A percentile compares a stretch with the other conserved stretches of the same genome.
Evolutionary conservation across 2,329 filamentous ascomycete species (phyloP).

Genomic region (Lizonia empirigonia): DNA sequence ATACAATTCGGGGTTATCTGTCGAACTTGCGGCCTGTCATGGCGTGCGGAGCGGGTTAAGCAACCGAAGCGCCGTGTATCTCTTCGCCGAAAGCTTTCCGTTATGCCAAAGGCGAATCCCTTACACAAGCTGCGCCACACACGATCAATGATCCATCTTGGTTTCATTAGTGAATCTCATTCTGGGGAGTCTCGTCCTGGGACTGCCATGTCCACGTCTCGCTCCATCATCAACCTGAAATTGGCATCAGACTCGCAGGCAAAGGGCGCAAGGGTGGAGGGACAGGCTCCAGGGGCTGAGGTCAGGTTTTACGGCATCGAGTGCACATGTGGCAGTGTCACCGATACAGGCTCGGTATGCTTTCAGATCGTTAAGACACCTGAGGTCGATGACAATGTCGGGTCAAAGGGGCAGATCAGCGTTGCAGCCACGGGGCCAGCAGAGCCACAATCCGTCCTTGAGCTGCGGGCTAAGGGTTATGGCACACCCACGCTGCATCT

Average conservation of each 20-base stretch:
- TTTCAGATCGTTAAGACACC: constrained; percentile 29
- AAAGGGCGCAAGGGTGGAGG: constrained; percentile 1
- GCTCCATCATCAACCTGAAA: constrained; percentile 18
- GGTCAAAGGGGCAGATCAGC: neutral
- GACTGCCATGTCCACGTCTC: neutral
- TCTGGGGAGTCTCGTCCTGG: neutral
- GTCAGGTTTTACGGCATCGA: constrained; percentile 29
- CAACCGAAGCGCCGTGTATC: neutral
- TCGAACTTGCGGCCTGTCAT: constrained; percentile 30
- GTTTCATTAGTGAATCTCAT: neutral
- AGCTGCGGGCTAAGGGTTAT: constrained; percentile 28
- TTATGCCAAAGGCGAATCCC: constrained; percentile 20
- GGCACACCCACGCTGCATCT: constrained; percentile 21
- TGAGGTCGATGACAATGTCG: neutral
- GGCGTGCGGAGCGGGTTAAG: constrained; percentile 23
- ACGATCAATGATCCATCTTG: constrained; percentile 20
- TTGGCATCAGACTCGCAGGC: constrained; percentile 18
- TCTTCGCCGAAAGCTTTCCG: constrained; percentile 11
- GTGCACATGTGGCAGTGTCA: constrained; percentile 28
- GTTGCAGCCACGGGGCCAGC: neutral
- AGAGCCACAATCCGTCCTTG: constrained; percentile 15
- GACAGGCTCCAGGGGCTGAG: constrained; percentile 23
- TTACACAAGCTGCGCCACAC: constrained; percentile 20
- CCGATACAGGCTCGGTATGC: constrained; percentile 23
- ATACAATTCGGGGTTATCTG: constrained; percentile 36